Conservation (phyloP, 495 filamentous ascomycete genomes). For the Clavariopsis aquatica region DNA sequence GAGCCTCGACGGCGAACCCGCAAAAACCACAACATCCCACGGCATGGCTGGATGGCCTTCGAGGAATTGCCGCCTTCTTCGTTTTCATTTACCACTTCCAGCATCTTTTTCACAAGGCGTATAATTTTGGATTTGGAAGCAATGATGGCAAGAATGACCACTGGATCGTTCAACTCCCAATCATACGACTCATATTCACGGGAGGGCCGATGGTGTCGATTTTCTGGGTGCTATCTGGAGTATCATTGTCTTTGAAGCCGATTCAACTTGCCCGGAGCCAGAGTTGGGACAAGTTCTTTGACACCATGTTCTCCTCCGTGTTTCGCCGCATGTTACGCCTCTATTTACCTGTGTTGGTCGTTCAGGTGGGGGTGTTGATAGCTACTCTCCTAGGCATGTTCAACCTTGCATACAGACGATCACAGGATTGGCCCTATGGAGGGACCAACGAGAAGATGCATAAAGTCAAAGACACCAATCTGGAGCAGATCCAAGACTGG, state of each 20-base stretch:
- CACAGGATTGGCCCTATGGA: slow-evolving; percentile 30
- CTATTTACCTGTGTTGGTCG: slow-evolving; percentile 61
- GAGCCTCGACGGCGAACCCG: not conserved
- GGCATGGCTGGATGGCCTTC: slow-evolving; percentile 50
- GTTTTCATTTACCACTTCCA: slow-evolving; percentile 59
- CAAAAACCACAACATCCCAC: slow-evolving; percentile 15
- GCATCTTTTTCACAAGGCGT: slow-evolving; percentile 54
- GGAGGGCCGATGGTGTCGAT: slow-evolving; percentile 72
- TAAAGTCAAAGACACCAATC: slow-evolving; percentile 51
- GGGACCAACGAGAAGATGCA: slow-evolving; percentile 53
- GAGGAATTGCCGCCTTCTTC: slow-evolving; percentile 55
- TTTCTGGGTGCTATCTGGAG: slow-evolving; percentile 74
- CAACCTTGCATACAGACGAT: slow-evolving; percentile 46
- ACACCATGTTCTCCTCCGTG: slow-evolving; percentile 58
- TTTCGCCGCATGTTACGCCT: slow-evolving; percentile 66
- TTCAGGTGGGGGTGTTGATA: slow-evolving; percentile 58
- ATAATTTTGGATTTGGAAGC: slow-evolving; percentile 53
- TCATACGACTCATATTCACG: slow-evolving; percentile 62
- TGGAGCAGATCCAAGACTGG: slow-evolving; percentile 39
- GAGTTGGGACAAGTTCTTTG: slow-evolving; percentile 53
- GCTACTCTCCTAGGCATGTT: slow-evolving; percentile 56
- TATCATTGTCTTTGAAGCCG: slow-evolving; percentile 66
- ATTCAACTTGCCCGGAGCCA: slow-evolving; percentile 59
- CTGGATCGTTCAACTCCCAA: slow-evolving; percentile 61
- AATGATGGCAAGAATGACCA: slow-evolving; percentile 46